These are phyloP conservation scores for Apiospora arundinis DNA, from an alignment of 2,329 filamentous ascomycete species.

Conservation along the genomic window DNA sequence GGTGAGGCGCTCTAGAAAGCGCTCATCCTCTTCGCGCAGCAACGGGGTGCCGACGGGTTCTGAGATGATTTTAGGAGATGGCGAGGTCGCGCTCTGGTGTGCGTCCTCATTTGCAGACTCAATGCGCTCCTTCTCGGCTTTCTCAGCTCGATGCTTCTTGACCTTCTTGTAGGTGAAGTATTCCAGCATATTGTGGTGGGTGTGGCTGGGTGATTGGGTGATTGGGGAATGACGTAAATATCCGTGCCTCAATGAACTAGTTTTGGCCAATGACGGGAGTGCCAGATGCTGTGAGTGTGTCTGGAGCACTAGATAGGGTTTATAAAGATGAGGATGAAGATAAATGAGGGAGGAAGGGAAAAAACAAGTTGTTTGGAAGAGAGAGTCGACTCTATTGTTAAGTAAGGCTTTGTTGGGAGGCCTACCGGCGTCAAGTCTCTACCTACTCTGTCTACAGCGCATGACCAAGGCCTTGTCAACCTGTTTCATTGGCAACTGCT, in stretches of 20 bases:
- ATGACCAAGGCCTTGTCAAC: neutral
- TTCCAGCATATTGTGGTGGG: conserved; percentile 59
- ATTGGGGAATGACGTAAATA: conserved; percentile 2
- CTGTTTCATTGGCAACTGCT: conserved; percentile 6
- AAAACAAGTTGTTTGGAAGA: no score
- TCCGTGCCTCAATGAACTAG: neutral
- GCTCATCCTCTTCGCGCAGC: conserved; percentile 62
- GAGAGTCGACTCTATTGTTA: no score
- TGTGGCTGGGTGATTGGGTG: conserved; percentile 1
- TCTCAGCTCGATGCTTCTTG: conserved; percentile 64
- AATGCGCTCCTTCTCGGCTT: conserved; percentile 42
- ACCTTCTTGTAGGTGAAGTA: conserved; percentile 68
- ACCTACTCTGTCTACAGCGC: no score
- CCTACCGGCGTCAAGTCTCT: no score
- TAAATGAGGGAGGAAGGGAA: neutral
- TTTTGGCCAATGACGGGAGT: neutral
- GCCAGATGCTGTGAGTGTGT: neutral
- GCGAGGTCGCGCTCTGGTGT: conserved; percentile 31
- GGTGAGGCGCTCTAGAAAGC: conserved; percentile 63
- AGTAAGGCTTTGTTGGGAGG: no score
- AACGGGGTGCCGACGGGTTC: conserved; percentile 48
- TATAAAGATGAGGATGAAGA: no score
- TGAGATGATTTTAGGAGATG: conserved; percentile 36
- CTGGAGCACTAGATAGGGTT: neutral
- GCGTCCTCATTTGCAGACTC: conserved; percentile 34